Evolutionary conservation across 176 grass and related monocot species (phyloP).

Genomic region (Oryza glaberrima): DNA sequence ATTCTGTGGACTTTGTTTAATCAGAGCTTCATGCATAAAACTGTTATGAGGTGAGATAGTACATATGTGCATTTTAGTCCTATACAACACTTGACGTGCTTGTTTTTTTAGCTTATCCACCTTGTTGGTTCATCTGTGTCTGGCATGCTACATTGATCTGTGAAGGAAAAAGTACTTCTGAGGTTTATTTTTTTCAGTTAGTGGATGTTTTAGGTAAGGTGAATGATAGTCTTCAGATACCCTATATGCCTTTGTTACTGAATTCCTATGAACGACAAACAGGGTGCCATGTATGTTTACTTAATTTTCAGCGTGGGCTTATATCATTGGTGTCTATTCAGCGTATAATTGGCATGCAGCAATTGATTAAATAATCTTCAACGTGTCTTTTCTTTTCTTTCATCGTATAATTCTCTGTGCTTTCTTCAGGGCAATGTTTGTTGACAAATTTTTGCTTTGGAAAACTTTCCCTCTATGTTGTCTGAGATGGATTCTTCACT

Average conservation of each 20-base stretch:
- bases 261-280: constrained; percentile 12
- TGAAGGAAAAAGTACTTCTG: background rate
- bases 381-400: constrained; percentile 31
- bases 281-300: constrained; percentile 3
- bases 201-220: background rate
- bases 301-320: background rate
- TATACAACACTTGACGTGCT: constrained; percentile 15
- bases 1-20: constrained; percentile 82
- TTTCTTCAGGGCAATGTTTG: constrained; percentile 76
- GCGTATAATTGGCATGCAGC: background rate
- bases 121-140: constrained; percentile 22
- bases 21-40: constrained; percentile 51
- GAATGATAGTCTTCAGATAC: constrained; percentile 19
- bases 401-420: constrained; percentile 26
- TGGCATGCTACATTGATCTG: constrained; percentile 32
- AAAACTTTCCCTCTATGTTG: constrained; percentile 93
- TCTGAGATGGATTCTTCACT: constrained; percentile 92
- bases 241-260: background rate
- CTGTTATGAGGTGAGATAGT: constrained; percentile 67
- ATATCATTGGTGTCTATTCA: constrained; percentile 12
- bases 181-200: background rate
- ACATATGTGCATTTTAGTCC: constrained; percentile 10
- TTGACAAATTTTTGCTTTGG: constrained; percentile 90
- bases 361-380: constrained; percentile 34
- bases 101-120: constrained; percentile 14